A percentile compares a stretch with the other conserved stretches of the same genome.
Evolutionary conservation across 257 asterid species (phyloP).

Genomic region (Nicotiana tabacum): DNA sequence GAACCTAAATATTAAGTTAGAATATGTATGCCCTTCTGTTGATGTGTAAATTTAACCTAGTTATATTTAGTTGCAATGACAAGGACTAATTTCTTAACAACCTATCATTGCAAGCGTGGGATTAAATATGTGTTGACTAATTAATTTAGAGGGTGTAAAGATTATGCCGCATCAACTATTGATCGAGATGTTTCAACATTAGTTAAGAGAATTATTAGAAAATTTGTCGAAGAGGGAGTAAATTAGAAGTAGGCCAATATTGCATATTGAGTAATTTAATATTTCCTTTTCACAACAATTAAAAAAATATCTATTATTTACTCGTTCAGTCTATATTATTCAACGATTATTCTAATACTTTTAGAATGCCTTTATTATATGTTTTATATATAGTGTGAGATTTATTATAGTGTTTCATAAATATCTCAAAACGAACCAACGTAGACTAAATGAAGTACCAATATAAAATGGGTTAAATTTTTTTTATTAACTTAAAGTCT

Average conservation of each 20-base stretch:
- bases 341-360: background rate
- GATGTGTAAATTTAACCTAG: background rate
- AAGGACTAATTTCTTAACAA: background rate
- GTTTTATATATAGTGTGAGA: background rate
- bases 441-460: background rate
- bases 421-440: background rate
- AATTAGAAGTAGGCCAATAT: background rate
- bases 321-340: too few species aligned
- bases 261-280: background rate
- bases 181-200: background rate
- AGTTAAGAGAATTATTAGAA: background rate
- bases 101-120: background rate
- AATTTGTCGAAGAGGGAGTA: background rate
- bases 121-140: background rate
- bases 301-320: too few species aligned
- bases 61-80: background rate
- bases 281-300: background rate
- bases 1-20: background rate
- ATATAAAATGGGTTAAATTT: too few species aligned
- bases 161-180: background rate
- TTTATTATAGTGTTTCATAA: background rate
- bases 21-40: background rate
- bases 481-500: too few species aligned
- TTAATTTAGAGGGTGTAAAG: background rate
- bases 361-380: background rate